Evolutionary conservation across 192 early-diverging fungal genomes (phyloP), one percentile per base, ranked within the genome.

Genomic region (Backusella morwellensis): DNA sequence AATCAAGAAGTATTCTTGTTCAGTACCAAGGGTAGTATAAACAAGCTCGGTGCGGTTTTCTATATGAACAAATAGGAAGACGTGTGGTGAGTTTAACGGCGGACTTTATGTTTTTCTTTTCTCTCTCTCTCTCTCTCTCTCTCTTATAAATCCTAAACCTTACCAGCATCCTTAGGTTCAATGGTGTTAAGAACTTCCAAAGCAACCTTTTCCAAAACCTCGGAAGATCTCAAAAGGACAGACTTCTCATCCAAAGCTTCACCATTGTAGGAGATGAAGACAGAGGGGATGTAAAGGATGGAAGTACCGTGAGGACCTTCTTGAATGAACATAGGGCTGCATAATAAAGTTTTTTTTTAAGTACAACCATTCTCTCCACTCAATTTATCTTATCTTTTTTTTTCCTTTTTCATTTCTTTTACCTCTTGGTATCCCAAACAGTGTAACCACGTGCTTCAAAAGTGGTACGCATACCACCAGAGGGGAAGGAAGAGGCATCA

Each of bases 371-470:
- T 54, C 21, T 21, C 32, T 32, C 9, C 21, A n/a, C 19, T 21
- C 54, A 56, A 21, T 21, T 56, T 11, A 56, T 56, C 19, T 56
- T 56, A 56, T 40, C 38, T 40, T 44, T 41, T 17, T 40, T 70
- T 29, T 34, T 50, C 23, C 26, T 8, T 44, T 50, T 29, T 68
- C 12, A 17, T 32, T 63, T n/a, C 21, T 29, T 36, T 56, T 75
- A 82, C 81, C 81, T 82, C 81, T 78, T 93, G 35, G 97, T 96
- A 86, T 99, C 97, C 97, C 97, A 99, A 84, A 99, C 94, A 75
- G 97, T 99, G 90, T 99, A 99, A 68, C 97, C 97, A 84, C 97
- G 95, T 75, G 97, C 97, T 88, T 99, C 97, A 81, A 99, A 99
- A 71, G 97, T 99, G 63, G 93, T 87, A 79, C 97, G 91, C 91